Conservation (phyloP, 1,139 yeast species). For the Candida pseudoviswanathii region DNA sequence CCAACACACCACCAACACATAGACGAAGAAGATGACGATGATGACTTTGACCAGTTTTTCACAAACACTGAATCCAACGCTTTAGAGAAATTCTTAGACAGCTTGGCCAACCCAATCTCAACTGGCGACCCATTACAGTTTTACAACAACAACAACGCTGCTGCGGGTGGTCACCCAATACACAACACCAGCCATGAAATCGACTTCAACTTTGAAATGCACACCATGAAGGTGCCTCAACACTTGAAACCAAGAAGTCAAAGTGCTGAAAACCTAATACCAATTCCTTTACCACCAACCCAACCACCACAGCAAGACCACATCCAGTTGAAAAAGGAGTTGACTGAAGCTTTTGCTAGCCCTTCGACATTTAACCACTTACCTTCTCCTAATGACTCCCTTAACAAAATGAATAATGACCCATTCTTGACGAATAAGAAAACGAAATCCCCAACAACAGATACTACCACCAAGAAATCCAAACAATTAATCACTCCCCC, state of each 20-base stretch:
- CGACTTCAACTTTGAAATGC: slow-evolving; percentile 29
- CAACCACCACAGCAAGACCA: slow-evolving; percentile 14
- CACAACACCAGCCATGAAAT: slow-evolving; percentile 14
- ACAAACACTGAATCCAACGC: slow-evolving; percentile 49
- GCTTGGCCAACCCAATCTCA: slow-evolving; percentile 36
- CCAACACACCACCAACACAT: background rate
- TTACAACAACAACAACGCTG: slow-evolving; percentile 19
- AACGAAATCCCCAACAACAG: background rate
- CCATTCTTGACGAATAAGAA: background rate
- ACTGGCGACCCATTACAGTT: slow-evolving; percentile 34
- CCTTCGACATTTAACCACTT: slow-evolving; percentile 26
- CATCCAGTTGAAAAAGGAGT: slow-evolving; percentile 29
- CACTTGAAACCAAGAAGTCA: slow-evolving; percentile 8
- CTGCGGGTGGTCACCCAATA: background rate
- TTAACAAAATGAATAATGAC: background rate
- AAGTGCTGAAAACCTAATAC: slow-evolving; percentile 1
- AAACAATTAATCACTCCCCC: slow-evolving; percentile 16
- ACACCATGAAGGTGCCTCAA: slow-evolving; percentile 30
- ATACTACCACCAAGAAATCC: background rate
- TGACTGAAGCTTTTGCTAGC: slow-evolving; percentile 41
- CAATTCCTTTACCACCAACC: slow-evolving; percentile 7
- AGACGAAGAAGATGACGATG: slow-evolving; percentile 25
- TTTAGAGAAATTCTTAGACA: slow-evolving; percentile 47
- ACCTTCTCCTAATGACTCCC: slow-evolving; percentile 35
- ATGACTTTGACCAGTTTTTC: slow-evolving; percentile 48